Percentiles rank a stretch among this genome's conserved stretches.
Conservation (phyloP, 352 stramenopile species). For the Phytophthora pisi region DNA sequence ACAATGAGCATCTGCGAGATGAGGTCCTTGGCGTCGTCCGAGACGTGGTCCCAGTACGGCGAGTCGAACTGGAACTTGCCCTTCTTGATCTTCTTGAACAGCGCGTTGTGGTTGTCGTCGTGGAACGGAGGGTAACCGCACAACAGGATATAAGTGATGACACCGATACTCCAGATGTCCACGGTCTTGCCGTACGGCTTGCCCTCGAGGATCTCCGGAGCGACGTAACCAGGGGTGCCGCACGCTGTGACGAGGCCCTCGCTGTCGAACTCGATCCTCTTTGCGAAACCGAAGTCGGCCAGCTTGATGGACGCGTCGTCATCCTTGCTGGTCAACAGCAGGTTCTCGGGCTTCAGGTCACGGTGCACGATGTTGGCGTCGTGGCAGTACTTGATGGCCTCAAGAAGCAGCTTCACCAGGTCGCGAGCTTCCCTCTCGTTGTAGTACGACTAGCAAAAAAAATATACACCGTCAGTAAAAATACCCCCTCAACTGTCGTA, state of each 20-base stretch:
- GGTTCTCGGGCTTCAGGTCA: constrained; percentile 86
- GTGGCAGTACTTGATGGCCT: constrained; percentile 91
- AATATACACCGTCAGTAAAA: constrained; percentile 14
- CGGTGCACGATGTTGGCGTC: constrained; percentile 85
- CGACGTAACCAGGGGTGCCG: constrained; percentile 84
- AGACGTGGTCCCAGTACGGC: constrained; percentile 96
- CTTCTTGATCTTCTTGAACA: constrained; percentile 96
- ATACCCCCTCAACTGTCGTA: neutral
- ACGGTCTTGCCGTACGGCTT: constrained; percentile 82
- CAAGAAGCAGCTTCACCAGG: constrained; percentile 83
- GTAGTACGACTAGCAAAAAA: constrained; percentile 82
- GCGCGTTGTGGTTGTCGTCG: constrained; percentile 92
- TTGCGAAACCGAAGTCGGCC: constrained; percentile 87
- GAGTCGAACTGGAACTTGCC: constrained; percentile 95
- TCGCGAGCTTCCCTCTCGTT: constrained; percentile 89
- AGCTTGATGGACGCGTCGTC: constrained; percentile 89
- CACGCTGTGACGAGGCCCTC: constrained; percentile 79
- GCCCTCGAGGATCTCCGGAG: constrained; percentile 82
- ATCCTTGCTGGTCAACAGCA: constrained; percentile 80
- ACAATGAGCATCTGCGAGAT: constrained; percentile 93
- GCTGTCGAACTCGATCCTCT: constrained; percentile 80
- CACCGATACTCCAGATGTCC: constrained; percentile 92
- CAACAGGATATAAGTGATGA: constrained; percentile 89
- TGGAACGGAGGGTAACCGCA: constrained; percentile 90
- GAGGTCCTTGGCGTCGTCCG: constrained; percentile 93